phyloP scores from a whole-genome alignment of 2,329 filamentous ascomycete genomes.

The Arthrobotrys sphaeroides region DNA sequence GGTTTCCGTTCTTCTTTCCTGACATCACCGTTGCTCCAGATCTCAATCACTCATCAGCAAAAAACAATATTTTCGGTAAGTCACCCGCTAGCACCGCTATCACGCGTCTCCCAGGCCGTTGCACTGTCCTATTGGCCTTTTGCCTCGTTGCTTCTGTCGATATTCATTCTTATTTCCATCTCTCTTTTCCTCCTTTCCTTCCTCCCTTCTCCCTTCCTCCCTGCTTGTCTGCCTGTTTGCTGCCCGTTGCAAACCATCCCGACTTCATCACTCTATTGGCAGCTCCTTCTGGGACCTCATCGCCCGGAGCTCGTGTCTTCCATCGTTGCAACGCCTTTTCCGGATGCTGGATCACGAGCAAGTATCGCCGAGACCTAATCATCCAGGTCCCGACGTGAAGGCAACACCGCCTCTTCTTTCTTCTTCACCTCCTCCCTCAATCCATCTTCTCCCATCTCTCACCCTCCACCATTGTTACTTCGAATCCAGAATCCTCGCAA shows the following conservation, averaged over 20 bases:
- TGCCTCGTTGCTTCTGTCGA: neutral
- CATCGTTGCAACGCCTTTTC: slow-evolving; percentile 2
- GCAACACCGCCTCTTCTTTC: neutral
- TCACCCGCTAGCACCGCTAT: neutral
- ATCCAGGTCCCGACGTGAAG: neutral
- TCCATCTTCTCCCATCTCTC: neutral
- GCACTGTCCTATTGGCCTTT: neutral
- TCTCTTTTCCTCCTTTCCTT: neutral
- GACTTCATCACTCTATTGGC: neutral
- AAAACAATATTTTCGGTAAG: neutral
- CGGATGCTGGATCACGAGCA: slow-evolving; percentile 1
- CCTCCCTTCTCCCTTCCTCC: neutral
- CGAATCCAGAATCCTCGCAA: neutral
- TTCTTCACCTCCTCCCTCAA: too few relatives aligned
- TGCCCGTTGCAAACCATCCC: neutral
- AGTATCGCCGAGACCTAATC: slow-evolving; percentile 11
- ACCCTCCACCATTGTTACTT: neutral
- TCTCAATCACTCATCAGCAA: neutral
- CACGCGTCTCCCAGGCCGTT: neutral
- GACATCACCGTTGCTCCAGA: neutral
- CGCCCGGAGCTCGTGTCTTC: neutral
- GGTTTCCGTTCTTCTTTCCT: neutral
- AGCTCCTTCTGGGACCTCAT: neutral
- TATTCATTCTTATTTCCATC: neutral
- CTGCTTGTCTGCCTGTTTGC: neutral